Conservation (phyloP, 148 eudicot genomes). For the Camellia sinensis region DNA sequence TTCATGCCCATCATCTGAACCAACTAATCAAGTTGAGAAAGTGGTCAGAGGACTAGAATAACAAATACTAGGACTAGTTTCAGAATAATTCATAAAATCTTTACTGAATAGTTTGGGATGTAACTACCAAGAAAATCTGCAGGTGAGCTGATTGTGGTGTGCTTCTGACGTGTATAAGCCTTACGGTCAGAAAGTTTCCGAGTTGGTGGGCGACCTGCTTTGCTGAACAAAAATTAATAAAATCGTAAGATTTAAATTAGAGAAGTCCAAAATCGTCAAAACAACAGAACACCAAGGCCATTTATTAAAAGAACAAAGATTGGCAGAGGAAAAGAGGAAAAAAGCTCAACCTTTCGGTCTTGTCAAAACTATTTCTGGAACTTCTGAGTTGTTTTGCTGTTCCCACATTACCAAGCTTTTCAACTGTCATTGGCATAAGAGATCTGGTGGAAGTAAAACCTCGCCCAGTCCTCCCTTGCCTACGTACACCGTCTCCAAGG, state of each 20-base stretch:
- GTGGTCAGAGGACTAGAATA: slow-evolving; percentile 17
- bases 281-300: not conserved
- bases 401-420: slow-evolving; percentile 50
- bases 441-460: slow-evolving; percentile 50
- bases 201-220: slow-evolving; percentile 54
- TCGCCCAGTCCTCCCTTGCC: slow-evolving; percentile 69
- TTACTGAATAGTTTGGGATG: not conserved
- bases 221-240: slow-evolving; percentile 38
- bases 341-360: slow-evolving; percentile 48
- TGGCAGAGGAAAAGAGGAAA: not conserved
- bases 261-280: not conserved
- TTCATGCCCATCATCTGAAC: slow-evolving; percentile 64
- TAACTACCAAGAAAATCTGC: slow-evolving; percentile 59
- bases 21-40: slow-evolving; percentile 24
- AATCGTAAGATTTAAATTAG: slow-evolving; percentile 1
- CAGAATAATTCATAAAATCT: not conserved
- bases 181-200: slow-evolving; percentile 62
- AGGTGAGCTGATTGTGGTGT: slow-evolving; percentile 35
- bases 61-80: not conserved
- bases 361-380: slow-evolving; percentile 46
- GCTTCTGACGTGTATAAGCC: slow-evolving; percentile 57
- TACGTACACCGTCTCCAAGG: slow-evolving; percentile 51
- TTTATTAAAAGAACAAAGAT: not conserved
- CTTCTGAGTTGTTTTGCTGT: slow-evolving; percentile 64
- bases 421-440: slow-evolving; percentile 33